These are phyloP conservation scores for Colletotrichum simmondsii DNA, from an alignment of 2,329 filamentous ascomycete genomes.

Conservation along the genomic window DNA sequence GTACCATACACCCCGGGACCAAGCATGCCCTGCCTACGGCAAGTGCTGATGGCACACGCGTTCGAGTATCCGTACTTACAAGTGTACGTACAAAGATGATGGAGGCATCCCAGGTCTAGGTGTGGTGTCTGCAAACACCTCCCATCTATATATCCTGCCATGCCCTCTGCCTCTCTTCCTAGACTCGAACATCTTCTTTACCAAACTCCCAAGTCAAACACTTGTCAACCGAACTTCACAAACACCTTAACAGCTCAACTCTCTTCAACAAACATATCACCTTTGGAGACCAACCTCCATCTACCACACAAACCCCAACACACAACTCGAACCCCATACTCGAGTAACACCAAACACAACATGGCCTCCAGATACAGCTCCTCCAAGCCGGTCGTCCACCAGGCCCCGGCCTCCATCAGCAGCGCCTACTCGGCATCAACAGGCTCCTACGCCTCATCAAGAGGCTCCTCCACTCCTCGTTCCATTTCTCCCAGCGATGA, in stretches of 20 bases:
- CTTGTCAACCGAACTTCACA: neutral
- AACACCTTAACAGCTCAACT: neutral
- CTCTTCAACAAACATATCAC: neutral
- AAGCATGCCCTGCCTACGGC: conserved; percentile 15
- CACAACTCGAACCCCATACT: neutral
- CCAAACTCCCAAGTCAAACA: neutral
- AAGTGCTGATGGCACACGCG: conserved; percentile 18
- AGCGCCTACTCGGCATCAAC: conserved; percentile 41
- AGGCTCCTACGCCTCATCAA: conserved; percentile 31
- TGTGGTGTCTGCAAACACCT: neutral
- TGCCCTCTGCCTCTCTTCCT: neutral
- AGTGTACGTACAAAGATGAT: conserved; percentile 13
- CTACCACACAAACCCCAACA: neutral
- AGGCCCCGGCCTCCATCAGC: conserved; percentile 42
- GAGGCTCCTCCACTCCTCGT: conserved; percentile 22
- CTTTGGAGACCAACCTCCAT: neutral
- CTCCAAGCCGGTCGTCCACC: conserved; percentile 45
- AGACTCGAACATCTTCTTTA: neutral
- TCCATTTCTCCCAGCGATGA: conserved; percentile 20
- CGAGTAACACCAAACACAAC: conserved; percentile 5
- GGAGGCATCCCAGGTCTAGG: conserved; percentile 12
- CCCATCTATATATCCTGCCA: conserved; percentile 20
- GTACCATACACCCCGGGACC: conserved; percentile 9
- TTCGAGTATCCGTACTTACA: neutral
- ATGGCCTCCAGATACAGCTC: conserved; percentile 37